These are phyloP conservation scores for Agrocybe pediades DNA, from an alignment of 768 basidiomycete genomes.

Conservation along the genomic window DNA sequence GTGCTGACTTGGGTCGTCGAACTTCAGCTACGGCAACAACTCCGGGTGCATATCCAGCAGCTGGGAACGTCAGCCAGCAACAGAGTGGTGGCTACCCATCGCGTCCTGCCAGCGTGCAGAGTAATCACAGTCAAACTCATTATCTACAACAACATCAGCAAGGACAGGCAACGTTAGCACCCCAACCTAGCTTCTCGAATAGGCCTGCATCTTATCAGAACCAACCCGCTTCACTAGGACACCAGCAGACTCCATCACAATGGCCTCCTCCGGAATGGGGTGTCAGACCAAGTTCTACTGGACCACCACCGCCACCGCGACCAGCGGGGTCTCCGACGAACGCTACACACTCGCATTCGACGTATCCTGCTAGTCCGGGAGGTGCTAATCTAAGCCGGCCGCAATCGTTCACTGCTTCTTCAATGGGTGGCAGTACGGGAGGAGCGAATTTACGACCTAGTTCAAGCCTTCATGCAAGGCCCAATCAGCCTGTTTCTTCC, in stretches of 20 bases:
- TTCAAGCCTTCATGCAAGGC: constrained; percentile 7
- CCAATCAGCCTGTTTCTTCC: constrained; percentile 9
- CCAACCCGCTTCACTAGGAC: background rate
- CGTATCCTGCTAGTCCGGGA: constrained; percentile 14
- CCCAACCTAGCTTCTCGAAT: background rate
- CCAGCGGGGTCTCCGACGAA: too few relatives aligned
- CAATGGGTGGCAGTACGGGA: background rate
- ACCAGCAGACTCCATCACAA: constrained; percentile 16
- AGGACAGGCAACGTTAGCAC: background rate
- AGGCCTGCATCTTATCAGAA: constrained; percentile 1
- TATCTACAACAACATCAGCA: background rate
- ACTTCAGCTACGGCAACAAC: constrained; percentile 12
- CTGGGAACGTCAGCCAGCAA: constrained; percentile 1
- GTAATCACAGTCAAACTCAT: background rate
- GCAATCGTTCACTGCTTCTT: constrained; percentile 26
- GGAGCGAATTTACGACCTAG: constrained; percentile 11
- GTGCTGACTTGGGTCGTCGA: background rate
- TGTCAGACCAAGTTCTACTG: constrained; percentile 16
- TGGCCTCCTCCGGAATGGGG: constrained; percentile 51
- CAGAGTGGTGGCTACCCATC: background rate
- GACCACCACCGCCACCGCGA: constrained; percentile 13
- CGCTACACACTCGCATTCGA: constrained; percentile 12
- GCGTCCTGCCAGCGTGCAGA: background rate
- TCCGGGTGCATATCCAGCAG: constrained; percentile 31
- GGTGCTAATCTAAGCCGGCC: constrained; percentile 37